These are phyloP conservation scores for Graphium sp. DNA, from an alignment of 2,329 filamentous ascomycete genomes.

Conservation along the genomic window DNA sequence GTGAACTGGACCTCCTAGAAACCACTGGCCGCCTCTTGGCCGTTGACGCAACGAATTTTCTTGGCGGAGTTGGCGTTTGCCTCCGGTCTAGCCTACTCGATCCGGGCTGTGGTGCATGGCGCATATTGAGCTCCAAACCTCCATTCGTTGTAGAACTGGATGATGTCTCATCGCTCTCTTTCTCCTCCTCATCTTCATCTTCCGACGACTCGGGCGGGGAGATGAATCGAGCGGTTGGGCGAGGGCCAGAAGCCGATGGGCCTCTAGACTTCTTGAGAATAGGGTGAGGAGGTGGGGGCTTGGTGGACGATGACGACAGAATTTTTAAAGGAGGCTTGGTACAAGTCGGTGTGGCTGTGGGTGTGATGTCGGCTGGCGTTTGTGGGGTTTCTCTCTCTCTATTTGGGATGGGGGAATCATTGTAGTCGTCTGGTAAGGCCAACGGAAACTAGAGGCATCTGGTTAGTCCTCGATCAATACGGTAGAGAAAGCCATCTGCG, in stretches of 20 bases:
- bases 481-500: neutral
- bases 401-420: neutral
- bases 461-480: neutral
- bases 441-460: no score
- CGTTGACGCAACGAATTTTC: conserved; percentile 23
- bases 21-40: conserved; percentile 28
- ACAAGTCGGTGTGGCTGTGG: no score
- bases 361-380: conserved; percentile 10
- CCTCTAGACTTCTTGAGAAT: conserved; percentile 43
- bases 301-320: conserved; percentile 25
- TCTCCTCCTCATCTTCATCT: conserved; percentile 20
- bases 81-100: conserved; percentile 11
- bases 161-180: conserved; percentile 16
- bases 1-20: conserved; percentile 28
- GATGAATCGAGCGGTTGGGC: conserved; percentile 44
- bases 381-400: conserved; percentile 8
- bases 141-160: conserved; percentile 20
- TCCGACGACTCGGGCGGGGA: conserved; percentile 33
- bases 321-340: no score
- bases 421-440: no score
- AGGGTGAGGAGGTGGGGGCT: conserved; percentile 31
- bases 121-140: no score
- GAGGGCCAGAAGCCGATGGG: conserved; percentile 32
- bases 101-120: no score
- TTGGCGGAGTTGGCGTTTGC: conserved; percentile 11